Evolutionary conservation across 2,329 filamentous ascomycete genomes (phyloP).

Genomic region (Berkeleyomyces rouxiae): DNA sequence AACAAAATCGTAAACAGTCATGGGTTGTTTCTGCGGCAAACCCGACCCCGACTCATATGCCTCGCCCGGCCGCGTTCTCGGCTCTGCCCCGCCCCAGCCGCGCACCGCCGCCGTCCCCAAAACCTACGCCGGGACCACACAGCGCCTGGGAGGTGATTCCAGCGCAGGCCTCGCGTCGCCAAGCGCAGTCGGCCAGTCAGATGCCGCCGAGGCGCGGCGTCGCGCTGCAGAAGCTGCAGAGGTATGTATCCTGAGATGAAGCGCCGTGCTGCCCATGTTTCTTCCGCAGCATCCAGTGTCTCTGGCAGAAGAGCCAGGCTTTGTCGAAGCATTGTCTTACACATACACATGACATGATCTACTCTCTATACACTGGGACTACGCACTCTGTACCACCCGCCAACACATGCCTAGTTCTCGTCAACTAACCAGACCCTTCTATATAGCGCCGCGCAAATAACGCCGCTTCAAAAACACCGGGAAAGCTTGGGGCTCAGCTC

Average conservation of each 20-base stretch:
- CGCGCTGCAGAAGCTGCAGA: slow-evolving; percentile 10
- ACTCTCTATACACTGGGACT: background rate
- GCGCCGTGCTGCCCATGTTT: background rate
- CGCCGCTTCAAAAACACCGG: slow-evolving; percentile 35
- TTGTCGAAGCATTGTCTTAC: background rate
- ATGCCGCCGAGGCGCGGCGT: slow-evolving; percentile 9
- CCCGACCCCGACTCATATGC: slow-evolving; percentile 49
- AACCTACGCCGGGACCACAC: slow-evolving; percentile 5
- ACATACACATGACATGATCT: background rate
- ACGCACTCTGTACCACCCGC: background rate
- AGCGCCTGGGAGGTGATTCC: background rate
- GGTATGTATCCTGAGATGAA: background rate
- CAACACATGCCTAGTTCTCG: background rate
- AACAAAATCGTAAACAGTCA: slow-evolving; percentile 22
- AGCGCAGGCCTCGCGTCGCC: slow-evolving; percentile 1
- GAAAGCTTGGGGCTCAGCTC: slow-evolving; percentile 55
- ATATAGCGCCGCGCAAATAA: slow-evolving; percentile 46
- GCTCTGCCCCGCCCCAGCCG: slow-evolving; percentile 29
- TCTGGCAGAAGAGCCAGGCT: background rate
- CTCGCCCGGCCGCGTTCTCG: slow-evolving; percentile 56
- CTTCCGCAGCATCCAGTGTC: background rate
- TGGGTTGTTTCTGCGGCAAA: slow-evolving; percentile 83
- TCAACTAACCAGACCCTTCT: background rate
- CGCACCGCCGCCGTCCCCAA: slow-evolving; percentile 35
- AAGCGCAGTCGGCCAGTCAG: background rate